A percentile compares a stretch with the other conserved stretches of the same genome.
phyloP scores from a whole-genome alignment of 495 filamentous ascomycete genomes.

The Bacidia rubella region DNA sequence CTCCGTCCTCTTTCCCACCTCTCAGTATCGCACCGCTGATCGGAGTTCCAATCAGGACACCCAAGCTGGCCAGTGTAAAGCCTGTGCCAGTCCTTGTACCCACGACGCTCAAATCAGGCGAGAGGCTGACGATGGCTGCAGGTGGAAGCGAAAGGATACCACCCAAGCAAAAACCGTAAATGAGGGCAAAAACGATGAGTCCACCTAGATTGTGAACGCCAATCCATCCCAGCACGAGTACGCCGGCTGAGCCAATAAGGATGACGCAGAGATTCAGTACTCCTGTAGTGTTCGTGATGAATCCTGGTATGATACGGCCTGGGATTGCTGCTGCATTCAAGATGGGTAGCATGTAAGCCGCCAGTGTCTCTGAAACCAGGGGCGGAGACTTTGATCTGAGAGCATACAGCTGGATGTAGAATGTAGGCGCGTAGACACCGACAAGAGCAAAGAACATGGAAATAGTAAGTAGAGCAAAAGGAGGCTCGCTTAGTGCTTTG shows the following conservation, averaged over 20 bases:
- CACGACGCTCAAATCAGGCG: conserved; percentile 45
- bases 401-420: conserved; percentile 53
- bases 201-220: conserved; percentile 35
- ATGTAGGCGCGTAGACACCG: conserved; percentile 59
- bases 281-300: conserved; percentile 23
- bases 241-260: conserved; percentile 34
- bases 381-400: conserved; percentile 23
- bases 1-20: background rate
- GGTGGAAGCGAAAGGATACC: conserved; percentile 52
- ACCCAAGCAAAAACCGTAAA: conserved; percentile 65
- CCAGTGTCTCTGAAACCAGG: conserved; percentile 22
- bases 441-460: conserved; percentile 45
- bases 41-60: conserved; percentile 57
- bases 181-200: conserved; percentile 42
- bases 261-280: conserved; percentile 49
- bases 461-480: conserved; percentile 27
- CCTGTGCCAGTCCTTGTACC: conserved; percentile 59
- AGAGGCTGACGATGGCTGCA: conserved; percentile 46
- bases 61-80: conserved; percentile 42
- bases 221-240: conserved; percentile 49
- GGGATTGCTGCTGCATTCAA: conserved; percentile 36
- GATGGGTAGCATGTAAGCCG: conserved; percentile 39
- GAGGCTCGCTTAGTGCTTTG: conserved; percentile 33
- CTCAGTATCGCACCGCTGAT: conserved; percentile 51
- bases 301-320: conserved; percentile 21